phyloP scores from a whole-genome alignment of 495 filamentous ascomycete genomes.

The Emericellopsis terricola region DNA sequence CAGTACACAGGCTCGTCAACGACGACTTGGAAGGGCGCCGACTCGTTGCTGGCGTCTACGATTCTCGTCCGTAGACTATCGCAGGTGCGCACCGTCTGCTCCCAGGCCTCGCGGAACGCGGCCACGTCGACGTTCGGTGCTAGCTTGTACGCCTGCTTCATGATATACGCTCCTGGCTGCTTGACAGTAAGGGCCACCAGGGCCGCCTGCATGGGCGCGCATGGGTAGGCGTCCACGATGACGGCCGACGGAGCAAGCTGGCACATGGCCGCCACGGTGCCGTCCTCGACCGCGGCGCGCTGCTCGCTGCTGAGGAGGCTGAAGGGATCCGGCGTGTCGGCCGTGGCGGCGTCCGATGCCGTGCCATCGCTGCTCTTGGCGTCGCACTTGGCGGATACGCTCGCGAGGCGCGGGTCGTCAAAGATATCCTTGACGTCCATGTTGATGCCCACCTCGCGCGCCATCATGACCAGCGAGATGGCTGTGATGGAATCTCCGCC shows the following conservation, averaged over 20 bases:
- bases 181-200: neutral
- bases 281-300: too few species aligned
- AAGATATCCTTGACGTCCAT: neutral
- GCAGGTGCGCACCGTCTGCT: neutral
- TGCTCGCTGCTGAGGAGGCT: too few species aligned
- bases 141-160: slow-evolving; percentile 9
- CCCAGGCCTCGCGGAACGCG: neutral
- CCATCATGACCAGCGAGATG: neutral
- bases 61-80: slow-evolving; percentile 3
- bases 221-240: slow-evolving; percentile 36
- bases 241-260: neutral
- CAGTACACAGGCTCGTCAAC: slow-evolving; percentile 2
- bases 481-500: too few species aligned
- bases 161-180: slow-evolving; percentile 24
- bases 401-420: neutral
- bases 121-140: neutral
- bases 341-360: neutral
- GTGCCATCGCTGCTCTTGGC: too few species aligned
- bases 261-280: neutral
- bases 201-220: slow-evolving; percentile 42
- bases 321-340: too few species aligned
- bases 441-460: neutral
- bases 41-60: neutral
- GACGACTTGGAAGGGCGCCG: slow-evolving; percentile 10
- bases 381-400: neutral